phyloP scores from a whole-genome alignment of 2,329 filamentous ascomycete genomes.

The Cladosporium oxysporum region DNA sequence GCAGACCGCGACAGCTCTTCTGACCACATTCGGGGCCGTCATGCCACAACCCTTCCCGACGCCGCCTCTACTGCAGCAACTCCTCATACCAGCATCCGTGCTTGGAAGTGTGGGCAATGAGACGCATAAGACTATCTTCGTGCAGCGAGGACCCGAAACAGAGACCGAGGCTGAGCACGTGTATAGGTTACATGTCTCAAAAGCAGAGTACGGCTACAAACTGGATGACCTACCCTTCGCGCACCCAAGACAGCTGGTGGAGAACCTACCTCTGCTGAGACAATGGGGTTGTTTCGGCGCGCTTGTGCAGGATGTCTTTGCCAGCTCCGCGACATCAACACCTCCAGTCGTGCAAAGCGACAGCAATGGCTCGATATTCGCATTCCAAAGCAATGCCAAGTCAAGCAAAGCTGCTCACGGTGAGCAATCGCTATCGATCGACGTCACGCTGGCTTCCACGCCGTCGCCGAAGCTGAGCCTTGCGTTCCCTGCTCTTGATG shows the following conservation, averaged over 20 bases:
- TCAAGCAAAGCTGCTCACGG: neutral
- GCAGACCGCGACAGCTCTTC: constrained; percentile 62
- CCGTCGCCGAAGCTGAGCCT: constrained; percentile 35
- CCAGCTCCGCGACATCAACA: neutral
- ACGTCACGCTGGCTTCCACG: constrained; percentile 37
- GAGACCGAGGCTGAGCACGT: constrained; percentile 40
- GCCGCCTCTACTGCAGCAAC: constrained; percentile 11
- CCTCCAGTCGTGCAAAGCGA: neutral
- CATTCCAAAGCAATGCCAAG: neutral
- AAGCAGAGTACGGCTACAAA: constrained; percentile 69
- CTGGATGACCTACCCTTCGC: constrained; percentile 72
- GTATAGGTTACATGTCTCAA: constrained; percentile 69
- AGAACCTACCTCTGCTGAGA: constrained; percentile 70
- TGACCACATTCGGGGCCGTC: constrained; percentile 59
- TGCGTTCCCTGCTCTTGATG: constrained; percentile 47
- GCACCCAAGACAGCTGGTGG: constrained; percentile 74
- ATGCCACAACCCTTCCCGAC: constrained; percentile 45
- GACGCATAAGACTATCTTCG: constrained; percentile 20
- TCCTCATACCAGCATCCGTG: constrained; percentile 17
- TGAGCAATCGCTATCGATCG: constrained; percentile 28
- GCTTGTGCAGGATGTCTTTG: constrained; percentile 52
- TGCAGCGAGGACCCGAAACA: constrained; percentile 14
- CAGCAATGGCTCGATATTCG: neutral
- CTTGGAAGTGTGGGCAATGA: constrained; percentile 16
- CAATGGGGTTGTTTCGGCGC: constrained; percentile 73